Evolutionary conservation across 2,329 filamentous ascomycete genomes (phyloP), one percentile per base, ranked within the genome.

Genomic region (Ceratocystis diversiconidia): DNA sequence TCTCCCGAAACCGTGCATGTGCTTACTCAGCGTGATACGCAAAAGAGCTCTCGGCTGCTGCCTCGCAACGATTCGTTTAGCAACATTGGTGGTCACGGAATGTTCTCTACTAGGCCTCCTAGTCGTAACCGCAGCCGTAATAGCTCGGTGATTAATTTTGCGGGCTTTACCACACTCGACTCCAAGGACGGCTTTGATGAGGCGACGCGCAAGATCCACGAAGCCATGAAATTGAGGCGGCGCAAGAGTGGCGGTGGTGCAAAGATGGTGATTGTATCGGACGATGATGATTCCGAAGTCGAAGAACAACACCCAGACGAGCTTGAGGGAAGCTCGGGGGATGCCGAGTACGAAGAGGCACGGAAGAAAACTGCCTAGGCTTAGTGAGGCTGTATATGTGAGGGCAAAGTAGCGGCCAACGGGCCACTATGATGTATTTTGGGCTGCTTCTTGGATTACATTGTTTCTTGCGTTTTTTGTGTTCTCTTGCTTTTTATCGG

Each of bases 11-110:
- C 75, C n/a, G 75, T 75, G 22, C 74, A 73, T 60, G 72, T 72
- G 67, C 73, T 77, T 69, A 75, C 74, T 57, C 77, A 77, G 65
- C 77, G 76, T 75, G 80, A 73, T 76, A 86, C 78, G 25, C 82
- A 78, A 32, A 76, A 76, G 69, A 82, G 80, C 36, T 81, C 80
- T 71, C 77, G 79, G 19, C 76, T 78, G 1, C 78, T 82, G 69
- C 92, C 92, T 7, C 86, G 89, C 68, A 96, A 96, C 77, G 94
- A 97, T 75, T 94, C 89, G 0, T 96, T 96, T 77, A 87, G 87
- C 75, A 92, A 97, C 74, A 87, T 97, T 69, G 88, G 89, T 12
- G 85, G 83, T 61, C 87, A 96, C 70, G 89, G 88, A 68, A 87
- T 99, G 76, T 99, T 97, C 77, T 90, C 92, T 2, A 94, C 90